Percentiles rank a stretch among this genome's conserved stretches.
These are phyloP conservation scores for Aquilaria malaccensis DNA, from an alignment of 345 rosid species.

Conservation along the genomic window DNA sequence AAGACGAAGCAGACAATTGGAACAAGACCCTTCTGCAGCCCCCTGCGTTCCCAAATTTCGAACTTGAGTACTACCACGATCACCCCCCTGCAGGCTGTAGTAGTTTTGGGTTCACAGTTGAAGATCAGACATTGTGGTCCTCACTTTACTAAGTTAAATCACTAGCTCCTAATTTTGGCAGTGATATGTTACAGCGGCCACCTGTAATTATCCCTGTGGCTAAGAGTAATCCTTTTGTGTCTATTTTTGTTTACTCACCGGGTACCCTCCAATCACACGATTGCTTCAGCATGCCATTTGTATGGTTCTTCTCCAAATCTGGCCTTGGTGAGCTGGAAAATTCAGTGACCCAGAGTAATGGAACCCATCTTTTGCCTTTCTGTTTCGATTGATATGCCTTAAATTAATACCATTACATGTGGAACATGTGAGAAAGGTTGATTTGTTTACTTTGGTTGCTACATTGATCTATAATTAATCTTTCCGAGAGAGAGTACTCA, in stretches of 20 bases:
- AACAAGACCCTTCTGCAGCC: constrained; percentile 24
- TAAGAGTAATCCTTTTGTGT: not conserved
- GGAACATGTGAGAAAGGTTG: no score
- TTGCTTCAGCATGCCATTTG: not conserved
- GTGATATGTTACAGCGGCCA: constrained; percentile 6
- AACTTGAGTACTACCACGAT: constrained; percentile 15
- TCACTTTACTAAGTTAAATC: constrained; percentile 28
- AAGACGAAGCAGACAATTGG: constrained; percentile 35
- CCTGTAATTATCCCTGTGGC: constrained; percentile 16
- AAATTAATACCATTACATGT: no score
- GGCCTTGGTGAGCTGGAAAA: no score
- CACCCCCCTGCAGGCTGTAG: constrained; percentile 24
- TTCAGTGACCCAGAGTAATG: no score
- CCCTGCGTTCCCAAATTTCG: constrained; percentile 25
- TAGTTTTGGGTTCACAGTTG: constrained; percentile 36
- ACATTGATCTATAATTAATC: no score
- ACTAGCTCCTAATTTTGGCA: not conserved
- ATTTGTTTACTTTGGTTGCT: no score
- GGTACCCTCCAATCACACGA: not conserved
- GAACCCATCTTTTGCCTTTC: no score
- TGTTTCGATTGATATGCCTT: no score
- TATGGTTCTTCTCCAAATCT: no score
- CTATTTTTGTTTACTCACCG: not conserved
- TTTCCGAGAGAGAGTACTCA: no score
- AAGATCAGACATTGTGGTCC: constrained; percentile 50